A percentile compares a stretch with the other conserved stretches of the same genome.
phyloP scores from a whole-genome alignment of 2,329 filamentous ascomycete species.

The Cytospora paraplurivora region DNA sequence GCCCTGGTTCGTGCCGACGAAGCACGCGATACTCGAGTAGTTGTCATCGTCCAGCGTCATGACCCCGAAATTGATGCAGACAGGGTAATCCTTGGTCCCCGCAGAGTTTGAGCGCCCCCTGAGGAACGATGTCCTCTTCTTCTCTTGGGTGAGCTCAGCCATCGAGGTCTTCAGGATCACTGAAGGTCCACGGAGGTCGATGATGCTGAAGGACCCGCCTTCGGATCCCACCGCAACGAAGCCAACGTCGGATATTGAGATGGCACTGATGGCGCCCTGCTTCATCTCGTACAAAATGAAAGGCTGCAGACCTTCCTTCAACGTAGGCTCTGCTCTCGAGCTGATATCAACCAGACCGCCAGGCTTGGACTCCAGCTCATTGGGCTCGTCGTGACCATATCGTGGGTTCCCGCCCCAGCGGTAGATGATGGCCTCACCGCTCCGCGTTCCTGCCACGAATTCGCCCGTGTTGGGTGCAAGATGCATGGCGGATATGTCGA shows the following conservation, averaged over 20 bases:
- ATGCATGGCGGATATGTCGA: slow-evolving; percentile 78
- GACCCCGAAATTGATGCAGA: slow-evolving; percentile 85
- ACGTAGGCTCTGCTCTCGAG: slow-evolving; percentile 66
- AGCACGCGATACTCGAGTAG: slow-evolving; percentile 91
- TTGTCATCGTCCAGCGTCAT: slow-evolving; percentile 92
- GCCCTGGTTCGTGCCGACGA: slow-evolving; percentile 85
- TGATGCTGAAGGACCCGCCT: slow-evolving; percentile 74
- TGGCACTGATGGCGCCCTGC: slow-evolving; percentile 75
- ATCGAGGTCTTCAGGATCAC: slow-evolving; percentile 78
- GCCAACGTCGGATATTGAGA: slow-evolving; percentile 88
- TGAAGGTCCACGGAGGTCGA: slow-evolving; percentile 84
- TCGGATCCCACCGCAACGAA: slow-evolving; percentile 89
- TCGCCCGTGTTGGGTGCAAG: slow-evolving; percentile 82
- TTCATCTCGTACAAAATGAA: slow-evolving; percentile 80
- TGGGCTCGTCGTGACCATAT: slow-evolving; percentile 63
- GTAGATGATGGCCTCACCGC: slow-evolving; percentile 85
- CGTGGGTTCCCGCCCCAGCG: slow-evolving; percentile 82
- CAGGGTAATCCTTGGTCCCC: slow-evolving; percentile 70
- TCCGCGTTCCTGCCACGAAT: slow-evolving; percentile 76
- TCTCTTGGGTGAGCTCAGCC: slow-evolving; percentile 72
- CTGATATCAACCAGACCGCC: slow-evolving; percentile 76
- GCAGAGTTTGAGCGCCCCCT: slow-evolving; percentile 54
- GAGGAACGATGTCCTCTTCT: slow-evolving; percentile 75
- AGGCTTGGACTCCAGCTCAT: slow-evolving; percentile 57
- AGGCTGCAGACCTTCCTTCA: slow-evolving; percentile 73